Conservation (phyloP, 306 rosid species). For the Quercus parvula region DNA sequence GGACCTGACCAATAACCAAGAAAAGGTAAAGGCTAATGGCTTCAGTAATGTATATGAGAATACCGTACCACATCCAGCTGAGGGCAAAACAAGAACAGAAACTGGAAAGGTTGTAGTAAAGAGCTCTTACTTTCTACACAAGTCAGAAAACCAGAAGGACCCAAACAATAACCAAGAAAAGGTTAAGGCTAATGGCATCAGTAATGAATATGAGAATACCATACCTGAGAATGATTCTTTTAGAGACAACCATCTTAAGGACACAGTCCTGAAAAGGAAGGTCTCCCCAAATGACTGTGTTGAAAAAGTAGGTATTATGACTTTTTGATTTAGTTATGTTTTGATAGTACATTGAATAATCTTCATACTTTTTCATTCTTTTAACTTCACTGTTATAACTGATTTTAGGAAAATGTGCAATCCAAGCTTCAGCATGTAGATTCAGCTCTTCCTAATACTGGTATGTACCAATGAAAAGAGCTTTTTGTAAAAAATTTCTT, state of each 20-base stretch:
- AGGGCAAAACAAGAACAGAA: slow-evolving; percentile 44
- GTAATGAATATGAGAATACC: slow-evolving; percentile 20
- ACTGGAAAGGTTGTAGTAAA: slow-evolving; percentile 62
- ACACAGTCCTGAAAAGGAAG: slow-evolving; percentile 55
- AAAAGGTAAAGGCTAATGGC: slow-evolving; percentile 25
- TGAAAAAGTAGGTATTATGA: slow-evolving; percentile 48
- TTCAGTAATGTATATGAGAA: slow-evolving; percentile 22
- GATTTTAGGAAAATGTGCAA: slow-evolving; percentile 56
- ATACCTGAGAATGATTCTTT: slow-evolving; percentile 30
- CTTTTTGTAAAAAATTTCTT: slow-evolving; percentile 4
- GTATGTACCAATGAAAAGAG: slow-evolving; percentile 32
- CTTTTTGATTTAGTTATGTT: slow-evolving; percentile 12
- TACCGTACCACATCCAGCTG: slow-evolving; percentile 14
- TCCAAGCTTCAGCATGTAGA: slow-evolving; percentile 31
- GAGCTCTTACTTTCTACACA: slow-evolving; percentile 67
- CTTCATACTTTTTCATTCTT: slow-evolving; percentile 12
- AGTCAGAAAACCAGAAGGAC: slow-evolving; percentile 34
- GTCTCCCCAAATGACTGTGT: slow-evolving; percentile 35
- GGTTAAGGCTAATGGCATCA: slow-evolving; percentile 24
- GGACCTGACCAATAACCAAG: slow-evolving; percentile 34
- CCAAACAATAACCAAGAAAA: slow-evolving; percentile 36
- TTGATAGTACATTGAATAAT: slow-evolving; percentile 9
- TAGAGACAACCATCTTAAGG: slow-evolving; percentile 26
- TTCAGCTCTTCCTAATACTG: slow-evolving; percentile 36
- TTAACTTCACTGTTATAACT: slow-evolving; percentile 21